Evolutionary conservation across 1,284 basidiomycete species (phyloP), one percentile per base, ranked within the genome.

Genomic region (Malassezia furfur): DNA sequence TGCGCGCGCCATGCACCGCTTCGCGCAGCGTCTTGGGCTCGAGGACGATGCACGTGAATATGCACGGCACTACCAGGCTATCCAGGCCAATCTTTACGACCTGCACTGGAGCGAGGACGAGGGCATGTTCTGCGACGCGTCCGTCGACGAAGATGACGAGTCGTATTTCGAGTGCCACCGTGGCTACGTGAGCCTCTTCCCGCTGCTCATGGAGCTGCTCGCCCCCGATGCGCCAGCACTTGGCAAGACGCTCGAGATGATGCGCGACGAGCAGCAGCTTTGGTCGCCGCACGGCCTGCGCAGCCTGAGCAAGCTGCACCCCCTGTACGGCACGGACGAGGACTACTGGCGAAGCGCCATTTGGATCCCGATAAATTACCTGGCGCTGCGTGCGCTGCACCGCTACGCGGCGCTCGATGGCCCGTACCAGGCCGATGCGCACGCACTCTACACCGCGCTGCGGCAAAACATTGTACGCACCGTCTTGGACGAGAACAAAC

Each of bases 311-410:
- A 83, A 81, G 35, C 82, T 83, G 15, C 88, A 96, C 69, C 82
- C 85, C n/a, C 81, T 86, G 52, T 96, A 89, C 66, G 91, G 90
- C 15, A 78, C 84, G 66, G 91, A 85, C 49, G 91, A 96, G 73
- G 88, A 94, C 76, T 96, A 96, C 76, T 96, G 91, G 91, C 85
- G 86, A 66, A 90, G 91, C 2, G 88, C 91, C 2, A 86, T 96
- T 51, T 96, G 91, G 91, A 81, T 94, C 30, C 91, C 88, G 72
- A 90, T 96, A 85, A 94, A 96, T 76, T 96, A 90, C 72, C 81
- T 96, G 62, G 83, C 84, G 17, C 77, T 96, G 50, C 80, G 82
- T 22, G 83, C 88, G 7, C 76, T 94, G 55, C 79, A 88, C 71
- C 64, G 90, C 85, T 85, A 81, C 34, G 94, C 94, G 69, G 84